phyloP scores from a whole-genome alignment of 2,329 filamentous ascomycete species.

The Grosmannia huntii region DNA sequence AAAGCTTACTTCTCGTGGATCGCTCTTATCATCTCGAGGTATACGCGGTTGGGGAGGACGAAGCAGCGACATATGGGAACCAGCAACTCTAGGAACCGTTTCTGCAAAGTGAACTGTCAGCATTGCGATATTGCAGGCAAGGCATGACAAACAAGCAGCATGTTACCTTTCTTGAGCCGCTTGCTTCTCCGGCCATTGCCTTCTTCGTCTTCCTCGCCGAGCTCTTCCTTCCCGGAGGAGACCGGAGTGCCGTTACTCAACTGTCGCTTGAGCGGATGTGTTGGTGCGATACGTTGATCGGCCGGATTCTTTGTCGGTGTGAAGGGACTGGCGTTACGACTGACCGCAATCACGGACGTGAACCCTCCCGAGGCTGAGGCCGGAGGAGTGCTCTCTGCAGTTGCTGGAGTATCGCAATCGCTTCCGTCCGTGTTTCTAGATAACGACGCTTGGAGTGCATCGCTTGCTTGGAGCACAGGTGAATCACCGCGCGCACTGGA shows the following conservation, averaged over 20 bases:
- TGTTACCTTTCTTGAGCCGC: conserved; percentile 70
- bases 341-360: conserved; percentile 58
- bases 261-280: conserved; percentile 63
- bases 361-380: conserved; percentile 49
- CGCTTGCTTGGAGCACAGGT: conserved; percentile 46
- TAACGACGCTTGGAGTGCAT: conserved; percentile 36
- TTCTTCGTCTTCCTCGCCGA: conserved; percentile 46
- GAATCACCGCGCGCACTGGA: conserved; percentile 50
- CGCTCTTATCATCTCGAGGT: conserved; percentile 37
- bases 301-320: conserved; percentile 52
- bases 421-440: conserved; percentile 26
- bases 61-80: conserved; percentile 92
- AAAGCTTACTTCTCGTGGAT: conserved; percentile 28
- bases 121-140: neutral
- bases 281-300: conserved; percentile 43
- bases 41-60: conserved; percentile 64
- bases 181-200: conserved; percentile 74
- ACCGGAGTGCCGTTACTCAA: conserved; percentile 47
- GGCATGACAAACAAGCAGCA: neutral
- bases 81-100: conserved; percentile 71
- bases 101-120: conserved; percentile 22
- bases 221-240: conserved; percentile 32
- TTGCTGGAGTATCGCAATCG: conserved; percentile 31
- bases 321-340: conserved; percentile 48
- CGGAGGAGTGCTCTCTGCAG: conserved; percentile 30